Evolutionary conservation across 148 eudicot species (phyloP).

Genomic region (Silene latifolia): DNA sequence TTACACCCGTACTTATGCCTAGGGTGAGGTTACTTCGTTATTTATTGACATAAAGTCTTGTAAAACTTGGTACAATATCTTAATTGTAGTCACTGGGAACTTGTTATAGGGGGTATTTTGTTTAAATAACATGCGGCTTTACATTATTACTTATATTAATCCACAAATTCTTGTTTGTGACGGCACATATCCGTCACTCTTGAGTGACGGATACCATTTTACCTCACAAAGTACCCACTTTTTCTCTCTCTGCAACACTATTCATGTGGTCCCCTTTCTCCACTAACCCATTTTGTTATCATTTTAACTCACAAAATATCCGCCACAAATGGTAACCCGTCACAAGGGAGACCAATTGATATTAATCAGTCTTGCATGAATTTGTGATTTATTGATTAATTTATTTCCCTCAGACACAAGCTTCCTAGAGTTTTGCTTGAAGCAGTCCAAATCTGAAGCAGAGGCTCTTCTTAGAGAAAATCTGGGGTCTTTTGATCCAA

Average conservation of each 20-base stretch:
- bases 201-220: no score
- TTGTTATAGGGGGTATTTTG: no score
- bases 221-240: no score
- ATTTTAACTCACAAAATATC: no score
- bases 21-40: neutral
- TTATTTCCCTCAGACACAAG: constrained; percentile 60
- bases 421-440: constrained; percentile 77
- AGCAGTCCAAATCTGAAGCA: constrained; percentile 87
- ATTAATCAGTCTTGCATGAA: neutral
- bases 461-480: constrained; percentile 74
- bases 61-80: neutral
- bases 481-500: constrained; percentile 68
- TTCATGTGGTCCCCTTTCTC: no score
- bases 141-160: neutral
- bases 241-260: no score
- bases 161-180: no score
- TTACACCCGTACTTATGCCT: neutral
- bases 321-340: no score
- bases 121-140: neutral
- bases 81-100: neutral
- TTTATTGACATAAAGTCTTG: neutral
- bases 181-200: no score
- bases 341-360: no score
- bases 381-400: neutral
- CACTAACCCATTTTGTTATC: no score